Conservation (phyloP, 2,329 filamentous ascomycete species). For the Sporothrix pallida region DNA sequence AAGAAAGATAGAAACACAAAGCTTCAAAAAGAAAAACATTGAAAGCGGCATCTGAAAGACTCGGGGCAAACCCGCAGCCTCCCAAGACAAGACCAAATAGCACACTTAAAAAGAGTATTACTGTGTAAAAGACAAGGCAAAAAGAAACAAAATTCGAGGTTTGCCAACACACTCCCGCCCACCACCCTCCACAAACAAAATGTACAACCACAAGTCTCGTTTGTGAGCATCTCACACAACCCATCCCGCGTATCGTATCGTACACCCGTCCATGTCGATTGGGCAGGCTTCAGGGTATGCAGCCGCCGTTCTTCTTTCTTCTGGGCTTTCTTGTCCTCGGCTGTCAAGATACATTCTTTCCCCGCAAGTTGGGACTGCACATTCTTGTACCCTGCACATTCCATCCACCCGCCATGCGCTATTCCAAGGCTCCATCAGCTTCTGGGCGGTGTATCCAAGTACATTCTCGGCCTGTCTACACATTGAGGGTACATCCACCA, state of each 20-base stretch:
- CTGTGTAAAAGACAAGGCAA: not conserved
- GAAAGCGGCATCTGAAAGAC: not conserved
- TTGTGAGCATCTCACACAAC: conserved; percentile 15
- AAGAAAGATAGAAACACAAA: not conserved
- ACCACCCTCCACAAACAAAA: conserved; percentile 3
- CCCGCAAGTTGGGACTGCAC: not conserved
- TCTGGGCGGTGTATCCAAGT: not conserved
- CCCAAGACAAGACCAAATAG: not conserved
- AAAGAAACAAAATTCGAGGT: not conserved
- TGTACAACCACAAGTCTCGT: not conserved
- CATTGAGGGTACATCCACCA: not conserved
- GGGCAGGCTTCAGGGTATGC: conserved; percentile 3
- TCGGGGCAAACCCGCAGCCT: not conserved
- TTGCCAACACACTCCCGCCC: not conserved
- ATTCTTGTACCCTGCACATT: not conserved
- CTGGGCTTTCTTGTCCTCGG: not conserved
- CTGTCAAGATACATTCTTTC: not conserved
- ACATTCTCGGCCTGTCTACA: not conserved
- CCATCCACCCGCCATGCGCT: conserved; percentile 14
- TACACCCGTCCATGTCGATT: not conserved
- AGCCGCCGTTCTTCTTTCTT: not conserved
- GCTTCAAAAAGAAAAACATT: not conserved
- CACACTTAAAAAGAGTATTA: not conserved
- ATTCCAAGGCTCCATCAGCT: not conserved
- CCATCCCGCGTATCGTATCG: conserved; percentile 12